phyloP scores from a whole-genome alignment of 2,329 filamentous ascomycete species.

The Colletotrichum sp. region DNA sequence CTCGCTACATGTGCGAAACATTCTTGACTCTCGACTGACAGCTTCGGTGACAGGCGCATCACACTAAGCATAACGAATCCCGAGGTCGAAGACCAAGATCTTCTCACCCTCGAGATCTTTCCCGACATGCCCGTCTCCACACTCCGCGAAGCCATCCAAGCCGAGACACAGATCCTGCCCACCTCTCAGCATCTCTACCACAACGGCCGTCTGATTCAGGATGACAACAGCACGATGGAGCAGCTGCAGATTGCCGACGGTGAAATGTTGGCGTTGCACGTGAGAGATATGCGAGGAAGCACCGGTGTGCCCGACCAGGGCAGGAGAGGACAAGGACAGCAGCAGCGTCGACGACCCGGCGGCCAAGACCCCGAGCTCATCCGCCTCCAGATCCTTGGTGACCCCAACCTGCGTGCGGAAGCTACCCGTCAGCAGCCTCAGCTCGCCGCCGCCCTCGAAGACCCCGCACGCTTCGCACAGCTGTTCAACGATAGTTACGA shows the following conservation, averaged over 20 bases:
- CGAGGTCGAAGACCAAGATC: conserved; percentile 67
- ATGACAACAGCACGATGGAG: conserved; percentile 81
- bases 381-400: conserved; percentile 81
- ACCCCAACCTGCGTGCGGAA: conserved; percentile 74
- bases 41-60: conserved; percentile 70
- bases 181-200: conserved; percentile 85
- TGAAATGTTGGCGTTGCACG: conserved; percentile 90
- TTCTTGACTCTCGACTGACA: background rate
- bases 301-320: conserved; percentile 42
- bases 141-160: conserved; percentile 87
- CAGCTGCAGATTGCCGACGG: conserved; percentile 83
- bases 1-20: background rate
- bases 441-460: conserved; percentile 76
- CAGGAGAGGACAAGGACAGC: conserved; percentile 41
- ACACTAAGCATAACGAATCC: conserved; percentile 84
- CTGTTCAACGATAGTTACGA: conserved; percentile 72
- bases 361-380: conserved; percentile 79
- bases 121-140: conserved; percentile 83
- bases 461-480: conserved; percentile 77
- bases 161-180: conserved; percentile 77
- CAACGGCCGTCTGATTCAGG: conserved; percentile 79
- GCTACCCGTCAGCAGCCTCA: conserved; percentile 77
- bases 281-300: conserved; percentile 63
- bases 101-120: conserved; percentile 83
- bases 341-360: conserved; percentile 34